Conservation (phyloP, 2,329 filamentous ascomycete species). For the Colletotrichum gigasporum region DNA sequence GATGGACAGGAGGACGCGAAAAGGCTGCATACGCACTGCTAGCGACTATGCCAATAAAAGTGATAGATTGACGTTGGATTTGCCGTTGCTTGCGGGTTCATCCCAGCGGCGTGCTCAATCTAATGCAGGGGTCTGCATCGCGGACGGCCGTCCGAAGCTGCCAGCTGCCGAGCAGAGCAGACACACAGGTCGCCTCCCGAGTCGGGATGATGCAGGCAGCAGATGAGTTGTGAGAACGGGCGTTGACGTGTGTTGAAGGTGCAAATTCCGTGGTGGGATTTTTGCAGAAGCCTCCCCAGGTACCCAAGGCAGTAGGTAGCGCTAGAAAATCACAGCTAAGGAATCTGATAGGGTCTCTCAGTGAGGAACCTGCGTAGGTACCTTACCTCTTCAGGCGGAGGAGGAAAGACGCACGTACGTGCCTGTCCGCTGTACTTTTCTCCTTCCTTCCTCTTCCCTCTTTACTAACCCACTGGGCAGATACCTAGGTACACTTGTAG, state of each 20-base stretch:
- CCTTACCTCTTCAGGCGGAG: not conserved
- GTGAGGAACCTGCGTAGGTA: not conserved
- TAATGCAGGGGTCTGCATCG: conserved; percentile 27
- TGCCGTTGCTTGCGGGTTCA: conserved; percentile 12
- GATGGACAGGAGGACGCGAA: conserved; percentile 25
- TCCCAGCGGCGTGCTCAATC: conserved; percentile 18
- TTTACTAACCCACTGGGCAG: not conserved
- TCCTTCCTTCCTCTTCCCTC: not conserved
- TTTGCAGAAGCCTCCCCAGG: not conserved
- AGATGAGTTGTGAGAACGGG: not conserved
- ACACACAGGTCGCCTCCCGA: not conserved
- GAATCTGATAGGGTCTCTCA: too few relatives aligned
- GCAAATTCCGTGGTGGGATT: not conserved
- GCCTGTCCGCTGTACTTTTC: not conserved
- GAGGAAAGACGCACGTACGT: not conserved
- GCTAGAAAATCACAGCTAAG: too few relatives aligned
- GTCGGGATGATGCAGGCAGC: conserved; percentile 19
- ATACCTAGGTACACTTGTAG: too few relatives aligned
- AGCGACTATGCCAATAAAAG: conserved; percentile 3
- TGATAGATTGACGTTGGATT: conserved; percentile 15
- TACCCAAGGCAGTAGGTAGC: not conserved
- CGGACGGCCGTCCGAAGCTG: conserved; percentile 7
- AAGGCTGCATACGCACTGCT: not conserved
- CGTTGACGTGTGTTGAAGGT: not conserved
- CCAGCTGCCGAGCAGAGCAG: not conserved